Percentiles rank a stretch among this genome's conserved stretches.
These are phyloP conservation scores for Plasmodium falciparum DNA, from an alignment of 169 alveolate species.

Conservation along the genomic window DNA sequence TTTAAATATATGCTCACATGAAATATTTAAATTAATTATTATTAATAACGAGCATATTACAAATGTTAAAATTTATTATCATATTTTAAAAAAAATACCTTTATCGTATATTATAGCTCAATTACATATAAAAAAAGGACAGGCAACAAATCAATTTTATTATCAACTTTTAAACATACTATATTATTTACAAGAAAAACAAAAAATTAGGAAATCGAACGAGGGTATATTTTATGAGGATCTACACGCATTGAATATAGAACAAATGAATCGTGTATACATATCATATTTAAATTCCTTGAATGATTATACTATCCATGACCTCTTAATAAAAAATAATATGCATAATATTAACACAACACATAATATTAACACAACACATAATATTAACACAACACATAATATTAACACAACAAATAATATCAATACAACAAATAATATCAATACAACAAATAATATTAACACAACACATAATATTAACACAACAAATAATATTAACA, in stretches of 20 bases:
- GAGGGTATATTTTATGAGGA: constrained; percentile 8
- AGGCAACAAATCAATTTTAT: not conserved
- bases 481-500: not conserved
- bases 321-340: not conserved
- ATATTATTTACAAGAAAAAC: constrained; percentile 14
- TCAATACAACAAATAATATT: too few species aligned
- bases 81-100: constrained; percentile 21
- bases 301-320: constrained; percentile 20
- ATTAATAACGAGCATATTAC: not conserved
- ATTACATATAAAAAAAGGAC: constrained; percentile 6
- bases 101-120: not conserved
- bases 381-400: too few species aligned
- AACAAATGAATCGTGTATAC: constrained; percentile 18
- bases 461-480: not conserved
- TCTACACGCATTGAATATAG: constrained; percentile 7
- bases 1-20: constrained; percentile 36
- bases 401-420: not conserved
- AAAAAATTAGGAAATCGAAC: constrained; percentile 5
- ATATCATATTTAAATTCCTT: constrained; percentile 31
- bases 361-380: not conserved
- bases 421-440: not conserved
- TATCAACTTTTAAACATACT: constrained; percentile 9
- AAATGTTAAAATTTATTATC: constrained; percentile 35
- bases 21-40: constrained; percentile 24
- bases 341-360: not conserved